These are phyloP conservation scores for Theobroma grandiflorum DNA, from an alignment of 441 rosid genomes.

Conservation along the genomic window DNA sequence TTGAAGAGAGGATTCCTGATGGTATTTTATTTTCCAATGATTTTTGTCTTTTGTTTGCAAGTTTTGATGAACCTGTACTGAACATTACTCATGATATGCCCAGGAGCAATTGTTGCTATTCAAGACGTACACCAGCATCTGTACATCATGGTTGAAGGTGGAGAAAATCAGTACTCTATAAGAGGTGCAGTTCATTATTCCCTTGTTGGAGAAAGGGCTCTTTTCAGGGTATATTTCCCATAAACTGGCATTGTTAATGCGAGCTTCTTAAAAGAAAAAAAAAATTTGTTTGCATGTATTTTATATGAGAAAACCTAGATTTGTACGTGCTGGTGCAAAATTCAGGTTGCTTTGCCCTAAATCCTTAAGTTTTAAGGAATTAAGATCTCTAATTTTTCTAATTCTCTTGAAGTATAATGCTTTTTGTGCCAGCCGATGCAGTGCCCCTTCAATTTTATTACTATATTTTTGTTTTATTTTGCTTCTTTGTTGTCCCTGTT, in stretches of 20 bases:
- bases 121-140: constrained; percentile 91
- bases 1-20: constrained; percentile 72
- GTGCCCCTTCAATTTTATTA: background rate
- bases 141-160: constrained; percentile 81
- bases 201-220: constrained; percentile 84
- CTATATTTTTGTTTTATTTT: background rate
- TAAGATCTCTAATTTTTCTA: constrained; percentile 15
- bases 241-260: constrained; percentile 1
- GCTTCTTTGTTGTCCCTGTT: background rate
- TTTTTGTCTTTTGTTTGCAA: constrained; percentile 30
- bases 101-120: constrained; percentile 90
- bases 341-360: background rate
- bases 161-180: constrained; percentile 58
- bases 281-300: constrained; percentile 12
- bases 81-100: constrained; percentile 31
- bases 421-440: background rate
- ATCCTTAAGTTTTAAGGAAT: background rate
- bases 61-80: constrained; percentile 36
- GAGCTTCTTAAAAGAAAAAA: constrained; percentile 15
- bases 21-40: constrained; percentile 57
- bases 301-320: constrained; percentile 13
- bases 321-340: constrained; percentile 6
- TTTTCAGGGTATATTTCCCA: constrained; percentile 72
- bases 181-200: constrained; percentile 88
- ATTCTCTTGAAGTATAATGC: background rate